A percentile compares a stretch with the other conserved stretches of the same genome.
Conservation (phyloP, 2,329 filamentous ascomycete species). For the Pyricularia grisea region DNA sequence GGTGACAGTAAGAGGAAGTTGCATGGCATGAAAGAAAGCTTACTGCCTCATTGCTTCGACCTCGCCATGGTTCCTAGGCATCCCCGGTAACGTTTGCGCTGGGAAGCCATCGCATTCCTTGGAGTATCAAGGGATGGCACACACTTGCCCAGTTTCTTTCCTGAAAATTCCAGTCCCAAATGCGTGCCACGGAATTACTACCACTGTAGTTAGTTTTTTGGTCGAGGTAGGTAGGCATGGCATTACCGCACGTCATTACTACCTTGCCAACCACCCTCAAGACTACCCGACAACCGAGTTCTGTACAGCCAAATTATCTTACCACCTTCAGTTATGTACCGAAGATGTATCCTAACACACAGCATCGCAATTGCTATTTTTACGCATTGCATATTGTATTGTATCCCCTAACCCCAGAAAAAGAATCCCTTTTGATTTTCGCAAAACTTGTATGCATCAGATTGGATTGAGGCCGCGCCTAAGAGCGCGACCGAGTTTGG, state of each 20-base stretch:
- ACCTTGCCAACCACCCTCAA: neutral
- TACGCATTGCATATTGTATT: neutral
- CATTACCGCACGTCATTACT: neutral
- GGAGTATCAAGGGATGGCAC: neutral
- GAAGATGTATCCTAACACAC: neutral
- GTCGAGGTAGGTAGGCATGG: neutral
- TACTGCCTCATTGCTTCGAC: neutral
- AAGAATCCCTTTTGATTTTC: neutral
- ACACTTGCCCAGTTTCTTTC: neutral
- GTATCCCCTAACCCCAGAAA: neutral
- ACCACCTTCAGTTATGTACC: neutral
- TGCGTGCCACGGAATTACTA: neutral
- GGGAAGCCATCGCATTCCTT: neutral
- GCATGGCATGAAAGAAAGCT: too few relatives aligned
- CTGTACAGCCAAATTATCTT: too few relatives aligned
- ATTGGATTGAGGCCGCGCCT: constrained; percentile 2
- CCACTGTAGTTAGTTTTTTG: neutral
- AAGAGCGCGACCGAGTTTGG: constrained; percentile 1
- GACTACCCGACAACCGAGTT: too few relatives aligned
- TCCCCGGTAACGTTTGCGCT: neutral
- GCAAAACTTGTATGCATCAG: constrained; percentile 1
- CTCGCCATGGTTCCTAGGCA: neutral
- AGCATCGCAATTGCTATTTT: neutral
- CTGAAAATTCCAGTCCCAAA: neutral
- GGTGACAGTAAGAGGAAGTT: too few relatives aligned